Conservation (phyloP, 805 yeast genomes). For the Clavispora carvajalis region DNA sequence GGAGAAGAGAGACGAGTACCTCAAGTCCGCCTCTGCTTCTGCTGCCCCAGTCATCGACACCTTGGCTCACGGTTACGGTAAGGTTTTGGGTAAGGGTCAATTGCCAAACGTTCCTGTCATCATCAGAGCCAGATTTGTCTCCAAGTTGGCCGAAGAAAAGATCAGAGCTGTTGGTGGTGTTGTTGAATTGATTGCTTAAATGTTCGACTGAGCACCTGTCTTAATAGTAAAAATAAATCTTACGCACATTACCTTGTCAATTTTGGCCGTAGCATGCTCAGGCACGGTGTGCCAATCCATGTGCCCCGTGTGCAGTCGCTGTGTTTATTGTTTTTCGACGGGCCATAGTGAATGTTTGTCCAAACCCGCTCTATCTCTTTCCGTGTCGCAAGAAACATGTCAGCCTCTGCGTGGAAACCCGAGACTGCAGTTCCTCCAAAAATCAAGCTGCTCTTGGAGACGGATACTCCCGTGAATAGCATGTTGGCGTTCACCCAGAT, state of each 20-base stretch:
- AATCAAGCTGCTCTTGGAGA: slow-evolving; percentile 32
- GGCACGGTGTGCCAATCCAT: no score
- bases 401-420: slow-evolving; percentile 45
- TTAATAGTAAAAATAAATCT: slow-evolving; percentile 17
- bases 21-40: slow-evolving; percentile 74
- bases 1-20: slow-evolving; percentile 91
- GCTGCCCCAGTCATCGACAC: slow-evolving; percentile 99
- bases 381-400: slow-evolving; percentile 3
- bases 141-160: slow-evolving; percentile 99
- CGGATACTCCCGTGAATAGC: slow-evolving; percentile 37
- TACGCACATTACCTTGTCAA: slow-evolving; percentile 1
- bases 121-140: slow-evolving; percentile 98
- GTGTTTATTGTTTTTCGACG: background rate
- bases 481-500: slow-evolving; percentile 59
- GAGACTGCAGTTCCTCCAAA: slow-evolving; percentile 47
- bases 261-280: background rate
- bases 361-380: background rate
- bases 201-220: slow-evolving; percentile 10
- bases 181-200: slow-evolving; percentile 96
- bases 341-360: background rate
- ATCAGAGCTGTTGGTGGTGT: slow-evolving; percentile 99
- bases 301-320: background rate
- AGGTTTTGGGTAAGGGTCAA: slow-evolving; percentile 99
- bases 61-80: slow-evolving; percentile 99
- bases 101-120: slow-evolving; percentile 97